phyloP scores from a whole-genome alignment of 805 yeast species.

The Metschnikowia lachancei region DNA sequence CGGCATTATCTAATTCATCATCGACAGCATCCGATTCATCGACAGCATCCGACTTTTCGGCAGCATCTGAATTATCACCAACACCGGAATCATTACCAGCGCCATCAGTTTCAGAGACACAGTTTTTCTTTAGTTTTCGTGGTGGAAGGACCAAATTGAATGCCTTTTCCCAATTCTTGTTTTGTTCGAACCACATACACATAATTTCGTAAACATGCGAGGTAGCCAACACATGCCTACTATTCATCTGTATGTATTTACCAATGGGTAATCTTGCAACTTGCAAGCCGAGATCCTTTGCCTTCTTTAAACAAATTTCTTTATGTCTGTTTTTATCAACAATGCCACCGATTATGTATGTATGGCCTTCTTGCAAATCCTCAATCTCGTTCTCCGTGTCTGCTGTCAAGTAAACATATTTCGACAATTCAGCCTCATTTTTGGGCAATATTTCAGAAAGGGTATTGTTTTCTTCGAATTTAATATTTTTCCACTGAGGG shows the following conservation, averaged over 20 bases:
- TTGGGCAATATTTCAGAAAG: conserved; percentile 30
- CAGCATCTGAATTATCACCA: too few species aligned
- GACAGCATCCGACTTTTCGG: too few species aligned
- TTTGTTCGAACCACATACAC: conserved; percentile 69
- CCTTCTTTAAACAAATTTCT: conserved; percentile 75
- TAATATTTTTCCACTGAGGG: conserved; percentile 64
- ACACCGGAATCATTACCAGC: too few species aligned
- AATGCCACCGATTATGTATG: conserved; percentile 91
- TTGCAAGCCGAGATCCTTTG: conserved; percentile 62
- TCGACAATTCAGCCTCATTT: conserved; percentile 32
- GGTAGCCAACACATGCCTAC: conserved; percentile 87
- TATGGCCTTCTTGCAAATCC: conserved; percentile 61
- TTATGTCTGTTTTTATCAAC: conserved; percentile 93
- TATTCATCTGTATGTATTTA: conserved; percentile 75
- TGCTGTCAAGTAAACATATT: conserved; percentile 73
- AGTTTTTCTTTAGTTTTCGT: conserved; percentile 50
- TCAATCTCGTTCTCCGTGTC: conserved; percentile 74
- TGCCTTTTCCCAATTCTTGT: conserved; percentile 78
- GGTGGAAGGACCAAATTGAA: conserved; percentile 86
- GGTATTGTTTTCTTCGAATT: conserved; percentile 40
- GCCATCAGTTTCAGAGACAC: too few species aligned
- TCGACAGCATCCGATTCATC: too few species aligned
- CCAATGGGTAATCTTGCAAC: conserved; percentile 86
- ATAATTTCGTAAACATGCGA: conserved; percentile 91
- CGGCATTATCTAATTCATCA: too few species aligned